These are phyloP conservation scores for Lagenidium sp. DNA, from an alignment of 352 stramenopile species.

Conservation along the genomic window DNA sequence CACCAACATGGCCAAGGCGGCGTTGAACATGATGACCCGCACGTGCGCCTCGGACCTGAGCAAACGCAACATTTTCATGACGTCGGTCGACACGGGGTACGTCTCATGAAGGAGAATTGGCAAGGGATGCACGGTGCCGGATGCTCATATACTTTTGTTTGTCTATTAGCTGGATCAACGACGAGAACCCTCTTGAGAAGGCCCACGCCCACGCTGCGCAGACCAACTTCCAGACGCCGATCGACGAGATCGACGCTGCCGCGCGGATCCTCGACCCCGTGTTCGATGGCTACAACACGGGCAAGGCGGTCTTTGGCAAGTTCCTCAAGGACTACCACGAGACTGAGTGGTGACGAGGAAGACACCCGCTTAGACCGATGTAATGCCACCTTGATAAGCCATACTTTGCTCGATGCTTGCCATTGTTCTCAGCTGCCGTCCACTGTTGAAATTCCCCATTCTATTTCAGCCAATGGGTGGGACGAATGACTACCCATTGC, in stretches of 20 bases:
- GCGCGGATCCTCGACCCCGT: slow-evolving; percentile 94
- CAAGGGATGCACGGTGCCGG: neutral
- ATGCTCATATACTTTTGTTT: slow-evolving; percentile 1
- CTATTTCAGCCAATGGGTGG: too few relatives aligned
- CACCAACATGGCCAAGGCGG: slow-evolving; percentile 98
- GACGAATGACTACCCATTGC: too few relatives aligned
- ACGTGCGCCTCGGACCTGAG: slow-evolving; percentile 93
- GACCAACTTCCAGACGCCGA: slow-evolving; percentile 95
- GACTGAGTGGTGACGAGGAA: slow-evolving; percentile 82
- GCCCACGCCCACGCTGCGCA: slow-evolving; percentile 86
- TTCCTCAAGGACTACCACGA: slow-evolving; percentile 89
- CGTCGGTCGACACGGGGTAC: slow-evolving; percentile 94
- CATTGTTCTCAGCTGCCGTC: too few relatives aligned
- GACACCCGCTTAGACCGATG: too few relatives aligned
- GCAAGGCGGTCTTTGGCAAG: slow-evolving; percentile 60
- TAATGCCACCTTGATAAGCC: too few relatives aligned
- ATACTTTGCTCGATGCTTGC: too few relatives aligned
- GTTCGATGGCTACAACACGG: slow-evolving; percentile 81
- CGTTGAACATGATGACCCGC: slow-evolving; percentile 98
- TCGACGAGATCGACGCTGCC: slow-evolving; percentile 96
- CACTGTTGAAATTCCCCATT: too few relatives aligned
- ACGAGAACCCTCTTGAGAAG: slow-evolving; percentile 95
- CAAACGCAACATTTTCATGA: slow-evolving; percentile 95
- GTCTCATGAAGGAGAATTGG: slow-evolving; percentile 4
- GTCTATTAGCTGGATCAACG: slow-evolving; percentile 97